A percentile compares a stretch with the other conserved stretches of the same genome.
These are phyloP conservation scores for Moricandia moricandioides DNA, from an alignment of 345 rosid genomes.

Conservation along the genomic window DNA sequence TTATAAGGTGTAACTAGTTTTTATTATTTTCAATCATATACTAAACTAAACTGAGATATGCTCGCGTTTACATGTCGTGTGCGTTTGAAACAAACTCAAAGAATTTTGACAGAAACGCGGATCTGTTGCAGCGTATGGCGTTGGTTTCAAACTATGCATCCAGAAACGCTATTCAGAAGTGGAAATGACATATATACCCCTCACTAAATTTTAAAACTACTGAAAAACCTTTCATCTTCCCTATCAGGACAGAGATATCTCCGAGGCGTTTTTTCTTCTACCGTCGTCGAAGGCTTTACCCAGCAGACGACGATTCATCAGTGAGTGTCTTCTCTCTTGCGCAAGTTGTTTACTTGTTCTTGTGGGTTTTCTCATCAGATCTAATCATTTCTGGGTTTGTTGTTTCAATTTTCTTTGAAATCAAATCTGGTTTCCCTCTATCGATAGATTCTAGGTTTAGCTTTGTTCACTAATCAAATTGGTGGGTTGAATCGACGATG, in stretches of 20 bases:
- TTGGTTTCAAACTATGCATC: background rate
- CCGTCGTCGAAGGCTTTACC: constrained; percentile 18
- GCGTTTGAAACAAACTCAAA: too few species aligned
- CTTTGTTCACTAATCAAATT: background rate
- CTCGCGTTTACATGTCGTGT: too few species aligned
- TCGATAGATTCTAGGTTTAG: constrained; percentile 18
- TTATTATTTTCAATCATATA: too few species aligned
- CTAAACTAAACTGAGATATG: too few species aligned
- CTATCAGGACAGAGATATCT: constrained; percentile 12
- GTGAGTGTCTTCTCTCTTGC: background rate
- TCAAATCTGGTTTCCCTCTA: constrained; percentile 17
- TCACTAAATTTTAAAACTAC: background rate
- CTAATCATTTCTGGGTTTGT: background rate
- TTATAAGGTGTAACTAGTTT: too few species aligned
- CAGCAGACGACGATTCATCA: constrained; percentile 14
- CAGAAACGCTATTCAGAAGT: background rate
- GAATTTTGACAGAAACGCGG: too few species aligned
- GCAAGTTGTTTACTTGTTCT: background rate
- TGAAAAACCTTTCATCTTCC: constrained; percentile 11
- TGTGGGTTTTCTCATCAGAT: background rate
- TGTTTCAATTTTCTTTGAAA: background rate
- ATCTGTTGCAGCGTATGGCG: background rate
- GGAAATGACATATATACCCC: constrained; percentile 4
- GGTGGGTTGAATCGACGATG: background rate
- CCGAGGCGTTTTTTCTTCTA: background rate